phyloP scores from a whole-genome alignment of 2,329 filamentous ascomycete species.

The Colletotrichum sp. region DNA sequence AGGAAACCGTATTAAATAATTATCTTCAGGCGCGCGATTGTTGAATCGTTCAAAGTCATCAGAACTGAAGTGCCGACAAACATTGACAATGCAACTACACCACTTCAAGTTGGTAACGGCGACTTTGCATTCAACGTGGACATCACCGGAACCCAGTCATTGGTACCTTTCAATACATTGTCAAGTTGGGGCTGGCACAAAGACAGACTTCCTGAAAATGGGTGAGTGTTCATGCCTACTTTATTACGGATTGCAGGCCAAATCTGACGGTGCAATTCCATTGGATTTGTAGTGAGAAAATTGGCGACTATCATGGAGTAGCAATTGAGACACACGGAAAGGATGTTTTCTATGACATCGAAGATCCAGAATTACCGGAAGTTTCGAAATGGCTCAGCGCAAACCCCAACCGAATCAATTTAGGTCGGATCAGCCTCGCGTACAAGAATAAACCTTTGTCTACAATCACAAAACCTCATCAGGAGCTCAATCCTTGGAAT shows the following conservation, averaged over 20 bases:
- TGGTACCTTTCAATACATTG: constrained; percentile 49
- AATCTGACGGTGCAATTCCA: neutral
- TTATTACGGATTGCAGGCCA: neutral
- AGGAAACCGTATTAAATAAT: neutral
- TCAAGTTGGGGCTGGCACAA: constrained; percentile 56
- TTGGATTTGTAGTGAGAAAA: neutral
- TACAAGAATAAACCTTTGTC: constrained; percentile 35
- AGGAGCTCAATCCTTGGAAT: constrained; percentile 41
- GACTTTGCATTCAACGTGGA: constrained; percentile 54
- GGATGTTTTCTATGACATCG: constrained; percentile 40
- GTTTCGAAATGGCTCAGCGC: constrained; percentile 54
- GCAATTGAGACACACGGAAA: constrained; percentile 35
- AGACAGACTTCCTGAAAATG: constrained; percentile 44
- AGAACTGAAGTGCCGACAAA: neutral
- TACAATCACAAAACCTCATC: constrained; percentile 33
- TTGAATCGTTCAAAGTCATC: neutral
- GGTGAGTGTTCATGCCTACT: neutral
- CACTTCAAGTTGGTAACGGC: constrained; percentile 53
- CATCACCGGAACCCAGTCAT: constrained; percentile 48
- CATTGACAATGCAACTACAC: neutral
- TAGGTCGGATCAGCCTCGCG: constrained; percentile 44
- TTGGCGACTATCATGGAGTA: constrained; percentile 25
- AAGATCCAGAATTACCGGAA: constrained; percentile 35
- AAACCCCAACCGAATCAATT: constrained; percentile 48
- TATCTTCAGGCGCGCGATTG: neutral